Evolutionary conservation across 805 yeast species (phyloP), one percentile per base, ranked within the genome.

Genomic region (Millerago galiae): DNA sequence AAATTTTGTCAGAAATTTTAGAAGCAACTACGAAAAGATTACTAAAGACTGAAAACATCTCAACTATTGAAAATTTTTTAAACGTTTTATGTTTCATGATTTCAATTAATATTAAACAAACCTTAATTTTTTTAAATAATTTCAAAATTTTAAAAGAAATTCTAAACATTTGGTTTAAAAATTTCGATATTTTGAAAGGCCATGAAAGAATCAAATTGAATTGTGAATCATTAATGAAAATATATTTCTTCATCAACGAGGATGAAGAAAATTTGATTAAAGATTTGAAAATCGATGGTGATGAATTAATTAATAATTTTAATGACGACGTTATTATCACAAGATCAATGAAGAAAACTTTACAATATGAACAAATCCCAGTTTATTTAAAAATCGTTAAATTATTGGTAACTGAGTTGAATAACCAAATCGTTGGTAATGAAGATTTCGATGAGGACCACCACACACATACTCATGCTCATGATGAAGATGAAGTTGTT

Each of bases 161-260:
- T 1, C 59, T 91, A 40, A 81, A 82, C 2, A 81, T 84, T 40
- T 93, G 98, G 98, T 72, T 91, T 38, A 77, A 76, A 21, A 74
- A 87, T 2, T 90, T 87, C 61, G 91, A 86, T 52, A 78, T 82
- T 2, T 75, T 90, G 32, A 71, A 91, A 46, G 96, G 97, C 0
- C 44, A 47, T 24, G 84, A 79, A 24, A 78, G 78, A 44, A 87
- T 90, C 38, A 71, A 75, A 47, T 77, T 67, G 39, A 74, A 72
- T 53, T 73, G 85, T n/a, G 57, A 74, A 25, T 96, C 96, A 0
- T 68, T 93, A 33, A 79, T 79, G 27, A 75, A 75, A 42, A 65
- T 93, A 1, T 88, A 71, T 53, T 66, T 83, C n/a, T 65, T 72
- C 15, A 86, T 83, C 45, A 56, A 65, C 2, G 62, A 79, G 9